Percentiles rank a stretch among this genome's conserved stretches.
Evolutionary conservation across 441 rosid species (phyloP).

Genomic region (Gossypium trilobum): DNA sequence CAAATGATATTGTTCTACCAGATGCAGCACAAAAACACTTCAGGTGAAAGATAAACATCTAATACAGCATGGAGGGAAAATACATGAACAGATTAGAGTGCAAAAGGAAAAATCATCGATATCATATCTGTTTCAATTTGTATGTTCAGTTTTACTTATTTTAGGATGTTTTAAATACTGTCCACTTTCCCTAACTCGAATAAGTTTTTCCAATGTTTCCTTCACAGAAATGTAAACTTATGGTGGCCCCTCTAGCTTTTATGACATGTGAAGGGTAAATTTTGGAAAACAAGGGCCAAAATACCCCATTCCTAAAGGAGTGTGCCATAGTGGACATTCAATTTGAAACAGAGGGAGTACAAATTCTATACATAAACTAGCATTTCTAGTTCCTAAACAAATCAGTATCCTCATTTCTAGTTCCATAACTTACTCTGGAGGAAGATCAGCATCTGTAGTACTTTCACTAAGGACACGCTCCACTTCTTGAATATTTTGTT

Average conservation of each 20-base stretch:
- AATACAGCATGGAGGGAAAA: background rate
- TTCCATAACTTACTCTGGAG: conserved; percentile 57
- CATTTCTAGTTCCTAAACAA: background rate
- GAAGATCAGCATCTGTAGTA: conserved; percentile 67
- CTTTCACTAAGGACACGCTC: conserved; percentile 83
- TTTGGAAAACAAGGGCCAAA: background rate
- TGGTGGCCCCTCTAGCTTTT: background rate
- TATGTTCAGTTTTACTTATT: background rate
- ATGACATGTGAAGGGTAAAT: background rate
- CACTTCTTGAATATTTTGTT: conserved; percentile 80
- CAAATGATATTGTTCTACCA: background rate
- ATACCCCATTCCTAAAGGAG: background rate
- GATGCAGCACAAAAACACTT: conserved; percentile 1
- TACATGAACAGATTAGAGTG: background rate
- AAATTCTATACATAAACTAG: background rate
- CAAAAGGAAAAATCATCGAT: background rate
- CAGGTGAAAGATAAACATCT: background rate
- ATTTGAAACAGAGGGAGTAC: background rate
- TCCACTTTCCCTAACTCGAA: background rate
- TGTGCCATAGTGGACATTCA: background rate
- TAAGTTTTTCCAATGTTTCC: background rate
- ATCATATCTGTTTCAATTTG: background rate
- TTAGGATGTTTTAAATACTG: background rate
- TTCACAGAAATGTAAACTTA: background rate
- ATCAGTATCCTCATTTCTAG: background rate